A percentile compares a stretch with the other conserved stretches of the same genome.
phyloP scores from a whole-genome alignment of 768 basidiomycete species.

The Auricularia cornea region DNA sequence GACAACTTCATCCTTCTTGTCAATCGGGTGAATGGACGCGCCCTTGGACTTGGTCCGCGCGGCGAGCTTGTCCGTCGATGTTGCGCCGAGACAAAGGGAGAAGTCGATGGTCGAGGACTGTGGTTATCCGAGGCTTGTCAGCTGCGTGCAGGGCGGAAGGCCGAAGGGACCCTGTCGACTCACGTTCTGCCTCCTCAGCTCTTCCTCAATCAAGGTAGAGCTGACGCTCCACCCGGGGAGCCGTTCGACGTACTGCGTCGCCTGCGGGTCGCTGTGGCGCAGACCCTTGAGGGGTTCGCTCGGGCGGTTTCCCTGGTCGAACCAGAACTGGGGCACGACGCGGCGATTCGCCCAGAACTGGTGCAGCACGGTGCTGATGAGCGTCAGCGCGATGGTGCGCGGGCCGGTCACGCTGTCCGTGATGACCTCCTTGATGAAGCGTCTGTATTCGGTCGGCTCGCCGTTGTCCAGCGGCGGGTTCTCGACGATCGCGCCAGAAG shows the following conservation, averaged over 20 bases:
- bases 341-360: constrained; percentile 73
- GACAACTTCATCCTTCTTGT: constrained; percentile 97
- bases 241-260: constrained; percentile 79
- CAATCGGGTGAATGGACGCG: constrained; percentile 46
- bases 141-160: neutral
- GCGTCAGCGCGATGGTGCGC: constrained; percentile 80
- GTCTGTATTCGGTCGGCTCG: constrained; percentile 88
- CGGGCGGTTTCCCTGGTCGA: constrained; percentile 48
- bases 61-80: constrained; percentile 71
- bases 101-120: constrained; percentile 98
- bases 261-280: constrained; percentile 66
- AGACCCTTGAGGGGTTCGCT: constrained; percentile 32
- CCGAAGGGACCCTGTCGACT: constrained; percentile 21
- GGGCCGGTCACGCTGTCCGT: constrained; percentile 94
- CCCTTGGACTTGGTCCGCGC: constrained; percentile 66
- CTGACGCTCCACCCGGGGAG: constrained; percentile 87
- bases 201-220: constrained; percentile 81
- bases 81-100: constrained; percentile 87
- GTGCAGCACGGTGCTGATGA: constrained; percentile 74
- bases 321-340: constrained; percentile 71
- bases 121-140: neutral
- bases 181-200: constrained; percentile 93
- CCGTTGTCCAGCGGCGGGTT: constrained; percentile 89
- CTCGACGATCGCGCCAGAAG: constrained; percentile 76
- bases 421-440: constrained; percentile 92